Base-by-base conservation (phyloP, 2,329 filamentous ascomycete species). In the Berkeleyomyces rouxiae region DNA sequence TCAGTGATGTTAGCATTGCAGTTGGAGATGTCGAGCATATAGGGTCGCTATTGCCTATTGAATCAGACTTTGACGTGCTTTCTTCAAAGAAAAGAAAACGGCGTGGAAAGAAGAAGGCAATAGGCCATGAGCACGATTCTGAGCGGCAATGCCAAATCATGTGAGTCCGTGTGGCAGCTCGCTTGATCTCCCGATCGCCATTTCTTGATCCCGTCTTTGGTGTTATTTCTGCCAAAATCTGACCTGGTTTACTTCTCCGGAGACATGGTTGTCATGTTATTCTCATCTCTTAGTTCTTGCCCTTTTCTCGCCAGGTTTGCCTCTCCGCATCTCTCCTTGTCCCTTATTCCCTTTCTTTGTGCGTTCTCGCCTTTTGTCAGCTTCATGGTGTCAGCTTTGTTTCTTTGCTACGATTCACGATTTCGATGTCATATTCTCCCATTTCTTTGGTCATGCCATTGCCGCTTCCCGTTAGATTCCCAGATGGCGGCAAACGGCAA, bases 71-170 rank as follows among this genome's bases (percentile, higher is more conserved):
- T 4, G 43, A 64, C 23, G 59, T 36, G 36, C n/a, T 37, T 7
- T 40, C 33, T 23, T 61, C 47, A 4, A 65, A 65, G 49, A 53
- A 57, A 37, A 55, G 61, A 4, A 58, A 42, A 11, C 61, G 61
- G 7, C 63, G 63, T 2, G 61, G 61, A 7, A 65, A 65, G 61
- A 65, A 65, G 36, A 55, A 43, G 49, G 57, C 57, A 40, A 37
- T 49, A 13, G 47, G 37, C 7, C 39, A 59, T 33, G 63, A 47
- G 3, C 39, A 53, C 9, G 58, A 63, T 11, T 58, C 58, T 33
- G 63, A 65, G 36, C 60, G 63, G 9, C 63, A 65, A 40, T 65
- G 63, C 37, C 6, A 16, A 7, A 42, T 65, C 13, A 65, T 65
- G 63, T 65, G 51, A 59, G 11, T 10, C n/a, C 23, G 23, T 23